Percentiles rank a stretch among this genome's conserved stretches.
Conservation (phyloP, 1,284 basidiomycete genomes). For the Ceratobasidium sp. region DNA sequence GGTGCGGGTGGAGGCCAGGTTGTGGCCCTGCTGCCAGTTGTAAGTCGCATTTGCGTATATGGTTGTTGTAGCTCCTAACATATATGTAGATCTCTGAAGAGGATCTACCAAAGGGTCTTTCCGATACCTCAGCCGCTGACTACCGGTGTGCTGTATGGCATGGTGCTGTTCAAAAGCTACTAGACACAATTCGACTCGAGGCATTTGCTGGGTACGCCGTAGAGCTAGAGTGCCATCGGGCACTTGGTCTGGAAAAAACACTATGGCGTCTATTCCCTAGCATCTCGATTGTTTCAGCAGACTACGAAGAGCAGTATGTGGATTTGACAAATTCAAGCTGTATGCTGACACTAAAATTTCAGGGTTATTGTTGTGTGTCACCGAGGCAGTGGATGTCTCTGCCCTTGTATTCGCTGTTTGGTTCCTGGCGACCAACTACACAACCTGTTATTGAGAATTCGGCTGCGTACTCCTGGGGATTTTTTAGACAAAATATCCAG, state of each 20-base stretch:
- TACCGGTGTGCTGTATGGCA: neutral
- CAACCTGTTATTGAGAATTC: too few species aligned
- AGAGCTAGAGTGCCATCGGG: neutral
- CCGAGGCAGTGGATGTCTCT: neutral
- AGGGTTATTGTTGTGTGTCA: neutral
- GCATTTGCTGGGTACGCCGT: neutral
- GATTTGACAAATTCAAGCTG: too few species aligned
- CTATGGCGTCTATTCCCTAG: neutral
- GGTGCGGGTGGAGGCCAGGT: neutral
- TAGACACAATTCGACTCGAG: neutral
- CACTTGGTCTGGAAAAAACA: neutral
- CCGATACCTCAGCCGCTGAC: neutral
- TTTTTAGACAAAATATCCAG: too few species aligned
- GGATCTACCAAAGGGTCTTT: neutral
- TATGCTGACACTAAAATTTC: neutral
- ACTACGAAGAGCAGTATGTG: constrained; percentile 12
- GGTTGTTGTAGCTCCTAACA: too few species aligned
- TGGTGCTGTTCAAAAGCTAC: neutral
- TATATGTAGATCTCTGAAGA: too few species aligned
- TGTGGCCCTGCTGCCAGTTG: constrained; percentile 15
- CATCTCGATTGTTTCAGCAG: neutral
- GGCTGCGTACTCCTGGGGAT: too few species aligned
- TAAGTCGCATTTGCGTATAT: too few species aligned
- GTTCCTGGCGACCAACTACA: too few species aligned
- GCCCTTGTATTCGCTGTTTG: too few species aligned